Evolutionary conservation across 176 grass and related monocot genomes (phyloP), one percentile per base, ranked within the genome.

Genomic region (Chrysopogon serrulatus): DNA sequence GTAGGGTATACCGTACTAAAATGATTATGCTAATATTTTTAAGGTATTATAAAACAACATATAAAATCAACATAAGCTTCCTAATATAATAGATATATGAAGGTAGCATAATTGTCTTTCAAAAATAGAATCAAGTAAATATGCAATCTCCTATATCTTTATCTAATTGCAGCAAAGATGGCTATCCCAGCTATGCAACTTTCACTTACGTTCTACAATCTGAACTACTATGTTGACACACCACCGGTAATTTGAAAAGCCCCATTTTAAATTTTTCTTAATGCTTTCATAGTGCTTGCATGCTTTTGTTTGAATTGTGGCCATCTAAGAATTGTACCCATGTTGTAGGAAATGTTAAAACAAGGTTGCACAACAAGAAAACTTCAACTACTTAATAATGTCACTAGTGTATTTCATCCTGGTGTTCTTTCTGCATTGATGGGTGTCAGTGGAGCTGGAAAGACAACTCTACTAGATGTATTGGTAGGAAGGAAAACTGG

Each of bases 401-500:
- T 92, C 70, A 88, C 73, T 43, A 85, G 90, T 4, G 68, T 32
- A 6, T 84, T 91, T 33, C 69, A 48, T 27, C 90, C 90, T 6
- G 90, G 90, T 40, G 69, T 92, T 61, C 90, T 92, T 74, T 83
- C 90, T 33, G 90, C 79, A 69, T 31, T 92, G 44, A 92, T 92
- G 90, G 90, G 90, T 30, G 82, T 79, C 11, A 92, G 65, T 40
- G 86, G 90, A 82, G 86, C 90, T 17, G 90, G 90, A 2, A 92
- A 92, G 70, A 92, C 90, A n/a, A 92, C 90, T 27, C 80, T 92
- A 40, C 77, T 92, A 64, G 90, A 92, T 74, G 90, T 92, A 39
- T 83, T 92, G 45, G 71, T 86, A 60, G 90, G 90, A 39, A 82
- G 90, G 44, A 92, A 92, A 75, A 92, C 90, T 2, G 83, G 86